Percentiles rank a stretch among this genome's conserved stretches.
Evolutionary conservation across 257 asterid species (phyloP).

Genomic region (Dorcoceras hygrometricum): DNA sequence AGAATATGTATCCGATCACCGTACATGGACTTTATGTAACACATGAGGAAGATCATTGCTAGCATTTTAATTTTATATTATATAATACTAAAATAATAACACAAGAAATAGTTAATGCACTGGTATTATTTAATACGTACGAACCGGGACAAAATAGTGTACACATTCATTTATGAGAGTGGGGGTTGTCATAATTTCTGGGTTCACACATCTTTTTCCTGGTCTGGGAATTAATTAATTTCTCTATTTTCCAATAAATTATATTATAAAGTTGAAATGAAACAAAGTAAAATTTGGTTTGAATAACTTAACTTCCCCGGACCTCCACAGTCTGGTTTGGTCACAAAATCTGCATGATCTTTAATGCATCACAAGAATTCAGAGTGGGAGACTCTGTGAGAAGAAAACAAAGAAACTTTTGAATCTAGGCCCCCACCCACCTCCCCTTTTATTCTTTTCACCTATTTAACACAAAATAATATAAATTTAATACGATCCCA

Average conservation of each 20-base stretch:
- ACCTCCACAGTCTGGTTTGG: slow-evolving; percentile 26
- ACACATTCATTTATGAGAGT: background rate
- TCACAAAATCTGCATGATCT: slow-evolving; percentile 68
- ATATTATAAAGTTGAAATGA: no score
- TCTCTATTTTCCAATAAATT: slow-evolving; percentile 13
- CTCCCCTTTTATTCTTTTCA: slow-evolving; percentile 10
- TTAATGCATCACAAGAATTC: slow-evolving; percentile 40
- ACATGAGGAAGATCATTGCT: background rate
- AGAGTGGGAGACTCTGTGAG: slow-evolving; percentile 15
- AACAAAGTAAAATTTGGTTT: slow-evolving; percentile 34
- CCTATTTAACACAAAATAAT: background rate
- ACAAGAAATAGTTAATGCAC: background rate
- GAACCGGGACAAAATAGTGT: background rate
- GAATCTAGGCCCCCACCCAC: slow-evolving; percentile 37
- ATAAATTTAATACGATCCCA: background rate
- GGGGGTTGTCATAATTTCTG: background rate
- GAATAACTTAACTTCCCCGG: background rate
- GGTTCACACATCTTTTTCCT: background rate
- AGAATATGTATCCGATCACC: background rate
- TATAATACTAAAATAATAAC: no score
- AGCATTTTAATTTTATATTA: background rate
- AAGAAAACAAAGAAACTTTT: slow-evolving; percentile 23
- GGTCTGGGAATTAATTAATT: slow-evolving; percentile 24
- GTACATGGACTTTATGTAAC: background rate
- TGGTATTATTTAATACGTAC: background rate